Evolutionary conservation across 805 yeast species (phyloP).

Genomic region (Kodamaea sagamina): DNA sequence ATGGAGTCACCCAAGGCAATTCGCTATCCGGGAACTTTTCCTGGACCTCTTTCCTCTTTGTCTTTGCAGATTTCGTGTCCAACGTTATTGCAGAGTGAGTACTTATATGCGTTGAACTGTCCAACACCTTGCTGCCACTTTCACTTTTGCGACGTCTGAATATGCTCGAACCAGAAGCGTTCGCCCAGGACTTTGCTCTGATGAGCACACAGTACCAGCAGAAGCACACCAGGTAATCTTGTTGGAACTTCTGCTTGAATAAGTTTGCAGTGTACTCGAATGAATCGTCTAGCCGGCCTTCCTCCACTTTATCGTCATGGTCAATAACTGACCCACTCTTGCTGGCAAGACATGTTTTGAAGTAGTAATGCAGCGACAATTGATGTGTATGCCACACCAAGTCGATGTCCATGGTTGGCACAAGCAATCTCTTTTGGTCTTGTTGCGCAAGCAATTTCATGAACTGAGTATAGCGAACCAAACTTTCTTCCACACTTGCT

Average conservation of each 20-base stretch:
- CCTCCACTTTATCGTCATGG: conserved; percentile 30
- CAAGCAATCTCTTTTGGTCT: conserved; percentile 13
- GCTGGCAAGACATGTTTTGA: conserved; percentile 13
- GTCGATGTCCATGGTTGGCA: conserved; percentile 32
- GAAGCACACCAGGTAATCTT: conserved; percentile 25
- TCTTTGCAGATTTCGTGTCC: conserved; percentile 1
- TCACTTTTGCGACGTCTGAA: conserved; percentile 9
- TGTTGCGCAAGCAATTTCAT: conserved; percentile 10
- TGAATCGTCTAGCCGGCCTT: conserved; percentile 17
- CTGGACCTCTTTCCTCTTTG: background rate
- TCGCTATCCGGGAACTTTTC: conserved; percentile 3
- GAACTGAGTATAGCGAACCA: conserved; percentile 22
- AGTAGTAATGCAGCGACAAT: conserved; percentile 19
- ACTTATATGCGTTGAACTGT: conserved; percentile 17
- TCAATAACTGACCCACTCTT: conserved; percentile 17
- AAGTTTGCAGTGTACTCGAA: conserved; percentile 21
- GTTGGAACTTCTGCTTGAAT: conserved; percentile 17
- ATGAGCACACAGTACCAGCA: conserved; percentile 19
- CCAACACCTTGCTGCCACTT: conserved; percentile 16
- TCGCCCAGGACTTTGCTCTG: background rate
- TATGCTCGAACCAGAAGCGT: background rate
- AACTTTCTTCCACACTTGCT: conserved; percentile 18
- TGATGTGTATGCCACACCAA: conserved; percentile 33
- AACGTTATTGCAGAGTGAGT: conserved; percentile 7
- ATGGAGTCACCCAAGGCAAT: conserved; percentile 3